Evolutionary conservation across 306 rosid genomes (phyloP).

Genomic region (Prunus campanulata): DNA sequence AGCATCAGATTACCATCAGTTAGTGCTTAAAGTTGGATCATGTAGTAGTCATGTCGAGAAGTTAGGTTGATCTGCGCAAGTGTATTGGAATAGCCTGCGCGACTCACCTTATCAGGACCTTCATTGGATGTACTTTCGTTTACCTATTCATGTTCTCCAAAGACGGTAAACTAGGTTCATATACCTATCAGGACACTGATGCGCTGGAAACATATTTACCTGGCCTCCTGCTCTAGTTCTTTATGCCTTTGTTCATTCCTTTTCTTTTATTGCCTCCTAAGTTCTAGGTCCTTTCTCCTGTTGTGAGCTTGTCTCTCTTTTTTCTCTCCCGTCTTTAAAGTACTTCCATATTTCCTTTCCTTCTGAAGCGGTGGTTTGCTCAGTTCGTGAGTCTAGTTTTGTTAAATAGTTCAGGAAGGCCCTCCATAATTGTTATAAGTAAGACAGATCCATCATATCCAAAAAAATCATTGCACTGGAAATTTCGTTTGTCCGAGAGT

Average conservation of each 20-base stretch:
- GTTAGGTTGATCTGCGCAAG: slow-evolving; percentile 23
- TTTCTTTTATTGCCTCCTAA: background rate
- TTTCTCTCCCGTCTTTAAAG: background rate
- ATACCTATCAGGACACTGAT: slow-evolving; percentile 14
- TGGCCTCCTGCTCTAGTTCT: background rate
- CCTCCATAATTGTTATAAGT: background rate
- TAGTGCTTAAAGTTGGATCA: slow-evolving; percentile 14
- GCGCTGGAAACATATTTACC: slow-evolving; percentile 24
- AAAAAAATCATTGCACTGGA: slow-evolving; percentile 14
- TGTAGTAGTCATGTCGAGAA: slow-evolving; percentile 18
- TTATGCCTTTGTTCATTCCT: background rate
- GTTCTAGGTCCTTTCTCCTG: background rate
- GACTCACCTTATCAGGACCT: slow-evolving; percentile 15
- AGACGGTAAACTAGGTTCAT: slow-evolving; percentile 16
- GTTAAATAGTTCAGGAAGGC: slow-evolving; percentile 1
- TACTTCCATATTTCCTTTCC: slow-evolving; percentile 8
- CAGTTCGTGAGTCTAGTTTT: slow-evolving; percentile 5
- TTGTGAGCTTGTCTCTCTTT: background rate
- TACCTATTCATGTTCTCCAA: background rate
- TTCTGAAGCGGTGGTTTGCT: background rate
- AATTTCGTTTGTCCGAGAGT: slow-evolving; percentile 25
- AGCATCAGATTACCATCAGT: slow-evolving; percentile 30
- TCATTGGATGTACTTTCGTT: background rate
- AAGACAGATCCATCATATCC: background rate
- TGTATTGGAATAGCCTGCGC: slow-evolving; percentile 27